Evolutionary conservation across 2,329 filamentous ascomycete genomes (phyloP).

Genomic region (Paecilomyces sp.): DNA sequence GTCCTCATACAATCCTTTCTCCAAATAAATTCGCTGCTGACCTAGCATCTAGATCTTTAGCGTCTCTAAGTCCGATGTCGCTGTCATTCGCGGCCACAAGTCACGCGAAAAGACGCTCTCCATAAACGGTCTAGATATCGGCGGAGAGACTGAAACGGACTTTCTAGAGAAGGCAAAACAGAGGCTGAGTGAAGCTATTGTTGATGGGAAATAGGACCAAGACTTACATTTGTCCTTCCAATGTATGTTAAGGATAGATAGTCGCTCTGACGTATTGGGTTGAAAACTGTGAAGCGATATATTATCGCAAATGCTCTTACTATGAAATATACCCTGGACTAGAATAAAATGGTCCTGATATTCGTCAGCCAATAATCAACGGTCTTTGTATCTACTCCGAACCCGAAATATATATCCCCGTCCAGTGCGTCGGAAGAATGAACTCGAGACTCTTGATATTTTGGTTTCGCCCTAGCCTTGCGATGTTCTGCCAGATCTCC

Average conservation of each 20-base stretch:
- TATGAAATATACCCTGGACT: not conserved
- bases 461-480: too few species aligned
- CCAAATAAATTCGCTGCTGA: not conserved
- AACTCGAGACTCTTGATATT: too few species aligned
- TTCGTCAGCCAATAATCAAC: not conserved
- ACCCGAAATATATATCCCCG: not conserved
- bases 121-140: constrained; percentile 21
- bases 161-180: constrained; percentile 17
- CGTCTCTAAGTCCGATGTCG: constrained; percentile 57
- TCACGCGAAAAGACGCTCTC: constrained; percentile 57
- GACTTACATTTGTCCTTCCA: not conserved
- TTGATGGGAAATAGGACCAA: not conserved
- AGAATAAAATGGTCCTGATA: not conserved
- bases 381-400: not conserved
- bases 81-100: constrained; percentile 57
- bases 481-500: too few species aligned
- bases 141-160: constrained; percentile 22
- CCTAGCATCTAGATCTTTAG: constrained; percentile 43
- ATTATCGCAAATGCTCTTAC: not conserved
- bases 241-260: not conserved
- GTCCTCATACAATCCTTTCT: not conserved
- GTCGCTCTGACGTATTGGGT: not conserved
- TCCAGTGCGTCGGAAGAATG: not conserved
- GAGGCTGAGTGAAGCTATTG: constrained; percentile 7
- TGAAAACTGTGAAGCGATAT: not conserved